Evolutionary conservation across 192 early-diverging fungal genomes (phyloP).

Genomic region (Mortierella hygrophila): DNA sequence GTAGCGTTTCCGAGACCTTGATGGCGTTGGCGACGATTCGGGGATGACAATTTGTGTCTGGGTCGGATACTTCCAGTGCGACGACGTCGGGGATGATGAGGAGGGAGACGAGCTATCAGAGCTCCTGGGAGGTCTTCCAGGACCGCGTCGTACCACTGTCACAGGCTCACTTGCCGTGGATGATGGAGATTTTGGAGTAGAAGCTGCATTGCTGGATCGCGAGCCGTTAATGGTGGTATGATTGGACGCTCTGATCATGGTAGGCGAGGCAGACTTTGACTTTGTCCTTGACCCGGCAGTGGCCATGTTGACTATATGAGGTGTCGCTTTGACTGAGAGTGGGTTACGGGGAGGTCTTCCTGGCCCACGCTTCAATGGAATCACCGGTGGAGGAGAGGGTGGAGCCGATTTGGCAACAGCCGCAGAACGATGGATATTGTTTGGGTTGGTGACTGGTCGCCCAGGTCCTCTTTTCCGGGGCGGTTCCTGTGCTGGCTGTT

Average conservation of each 20-base stretch:
- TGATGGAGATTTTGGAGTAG: constrained; percentile 6
- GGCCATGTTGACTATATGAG: constrained; percentile 6
- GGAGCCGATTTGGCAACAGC: background rate
- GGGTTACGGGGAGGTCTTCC: constrained; percentile 55
- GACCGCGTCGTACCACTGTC: constrained; percentile 20
- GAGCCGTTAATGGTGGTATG: background rate
- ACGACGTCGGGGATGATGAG: background rate
- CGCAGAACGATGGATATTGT: background rate
- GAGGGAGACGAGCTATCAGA: constrained; percentile 10
- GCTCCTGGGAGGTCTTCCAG: constrained; percentile 41
- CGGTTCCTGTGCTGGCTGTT: constrained; percentile 7
- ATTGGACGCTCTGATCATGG: constrained; percentile 19
- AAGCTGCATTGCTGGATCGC: constrained; percentile 8
- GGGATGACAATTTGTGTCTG: constrained; percentile 10
- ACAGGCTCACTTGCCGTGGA: constrained; percentile 9
- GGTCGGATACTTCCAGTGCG: constrained; percentile 17
- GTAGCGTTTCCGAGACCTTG: constrained; percentile 28
- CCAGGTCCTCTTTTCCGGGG: constrained; percentile 30
- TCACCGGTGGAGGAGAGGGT: constrained; percentile 19
- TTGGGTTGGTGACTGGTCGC: constrained; percentile 20
- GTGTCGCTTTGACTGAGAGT: background rate
- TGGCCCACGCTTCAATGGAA: constrained; percentile 50
- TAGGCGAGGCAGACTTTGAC: constrained; percentile 38
- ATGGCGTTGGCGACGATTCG: background rate
- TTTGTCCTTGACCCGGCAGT: constrained; percentile 10